A percentile compares a stretch with the other conserved stretches of the same genome.
These are phyloP conservation scores for Teratosphaeria epicoccoides DNA, from an alignment of 2,329 filamentous ascomycete genomes.

Conservation along the genomic window DNA sequence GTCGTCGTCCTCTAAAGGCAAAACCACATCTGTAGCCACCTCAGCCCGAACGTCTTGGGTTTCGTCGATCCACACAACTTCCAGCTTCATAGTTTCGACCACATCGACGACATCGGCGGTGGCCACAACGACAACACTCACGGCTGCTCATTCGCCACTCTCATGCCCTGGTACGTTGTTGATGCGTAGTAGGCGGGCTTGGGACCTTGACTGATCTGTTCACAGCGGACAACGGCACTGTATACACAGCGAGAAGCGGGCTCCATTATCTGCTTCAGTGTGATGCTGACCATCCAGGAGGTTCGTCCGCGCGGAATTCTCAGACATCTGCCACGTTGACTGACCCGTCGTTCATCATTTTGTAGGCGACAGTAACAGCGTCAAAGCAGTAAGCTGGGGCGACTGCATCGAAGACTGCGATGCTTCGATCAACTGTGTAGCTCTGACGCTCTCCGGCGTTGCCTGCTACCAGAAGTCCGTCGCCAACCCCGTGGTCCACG, in stretches of 20 bases:
- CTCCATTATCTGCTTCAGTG: conserved; percentile 19
- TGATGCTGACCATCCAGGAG: conserved; percentile 17
- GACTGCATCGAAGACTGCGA: conserved; percentile 19
- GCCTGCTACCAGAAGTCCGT: conserved; percentile 9
- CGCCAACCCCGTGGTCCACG: not conserved
- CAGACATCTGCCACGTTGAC: not conserved
- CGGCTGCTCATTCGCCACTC: conserved; percentile 1
- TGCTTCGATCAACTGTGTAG: conserved; percentile 12
- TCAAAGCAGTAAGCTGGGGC: conserved; percentile 9
- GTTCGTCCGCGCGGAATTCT: not conserved
- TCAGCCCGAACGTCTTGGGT: too few species aligned
- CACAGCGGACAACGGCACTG: conserved; percentile 13
- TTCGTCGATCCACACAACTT: too few species aligned
- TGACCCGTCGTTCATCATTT: not conserved
- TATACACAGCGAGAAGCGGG: conserved; percentile 14
- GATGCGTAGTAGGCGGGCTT: too few species aligned
- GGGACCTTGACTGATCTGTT: too few species aligned
- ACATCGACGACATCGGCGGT: too few species aligned
- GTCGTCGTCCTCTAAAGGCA: too few species aligned
- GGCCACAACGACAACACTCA: too few species aligned
- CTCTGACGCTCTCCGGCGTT: conserved; percentile 14
- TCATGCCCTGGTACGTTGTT: conserved; percentile 15
- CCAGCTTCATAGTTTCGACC: too few species aligned
- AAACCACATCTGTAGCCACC: not conserved
- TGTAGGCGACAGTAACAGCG: conserved; percentile 7